A percentile compares a stretch with the other conserved stretches of the same genome.
Evolutionary conservation across 2,329 filamentous ascomycete genomes (phyloP).

Genomic region (Aspergillus alliaceus): DNA sequence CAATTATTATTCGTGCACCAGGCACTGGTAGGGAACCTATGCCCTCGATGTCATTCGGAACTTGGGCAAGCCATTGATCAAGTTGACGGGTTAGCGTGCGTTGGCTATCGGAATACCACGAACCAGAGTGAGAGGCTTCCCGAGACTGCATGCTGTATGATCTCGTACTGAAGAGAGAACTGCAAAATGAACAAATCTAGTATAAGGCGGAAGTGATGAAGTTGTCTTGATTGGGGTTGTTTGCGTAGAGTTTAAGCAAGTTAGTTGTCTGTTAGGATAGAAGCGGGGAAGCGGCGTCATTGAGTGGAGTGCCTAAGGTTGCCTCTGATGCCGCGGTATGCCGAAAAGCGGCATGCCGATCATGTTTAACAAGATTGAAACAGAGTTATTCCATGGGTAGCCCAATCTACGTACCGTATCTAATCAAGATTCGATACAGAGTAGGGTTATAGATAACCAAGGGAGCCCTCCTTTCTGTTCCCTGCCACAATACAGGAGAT

Average conservation of each 20-base stretch:
- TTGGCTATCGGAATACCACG: constrained; percentile 75
- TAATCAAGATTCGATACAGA: not conserved
- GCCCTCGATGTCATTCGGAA: constrained; percentile 65
- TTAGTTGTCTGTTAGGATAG: constrained; percentile 12
- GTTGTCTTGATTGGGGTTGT: not conserved
- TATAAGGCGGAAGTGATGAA: not conserved
- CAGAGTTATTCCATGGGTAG: not conserved
- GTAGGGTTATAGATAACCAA: not conserved
- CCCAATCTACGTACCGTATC: not conserved
- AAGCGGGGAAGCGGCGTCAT: constrained; percentile 32
- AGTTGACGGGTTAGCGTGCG: constrained; percentile 67
- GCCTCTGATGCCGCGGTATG: constrained; percentile 5
- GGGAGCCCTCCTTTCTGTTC: not conserved
- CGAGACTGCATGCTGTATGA: constrained; percentile 41
- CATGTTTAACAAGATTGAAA: not conserved
- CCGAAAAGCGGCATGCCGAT: constrained; percentile 19
- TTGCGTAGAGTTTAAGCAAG: not conserved
- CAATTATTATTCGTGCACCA: constrained; percentile 82
- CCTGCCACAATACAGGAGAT: not conserved
- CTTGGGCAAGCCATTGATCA: constrained; percentile 69
- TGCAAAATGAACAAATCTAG: not conserved
- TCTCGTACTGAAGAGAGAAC: not conserved
- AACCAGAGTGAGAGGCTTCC: constrained; percentile 74
- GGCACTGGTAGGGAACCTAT: constrained; percentile 66
- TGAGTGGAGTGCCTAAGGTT: constrained; percentile 1